A percentile compares a stretch with the other conserved stretches of the same genome.
phyloP scores from a whole-genome alignment of 345 rosid species.

The Garcia nutans region DNA sequence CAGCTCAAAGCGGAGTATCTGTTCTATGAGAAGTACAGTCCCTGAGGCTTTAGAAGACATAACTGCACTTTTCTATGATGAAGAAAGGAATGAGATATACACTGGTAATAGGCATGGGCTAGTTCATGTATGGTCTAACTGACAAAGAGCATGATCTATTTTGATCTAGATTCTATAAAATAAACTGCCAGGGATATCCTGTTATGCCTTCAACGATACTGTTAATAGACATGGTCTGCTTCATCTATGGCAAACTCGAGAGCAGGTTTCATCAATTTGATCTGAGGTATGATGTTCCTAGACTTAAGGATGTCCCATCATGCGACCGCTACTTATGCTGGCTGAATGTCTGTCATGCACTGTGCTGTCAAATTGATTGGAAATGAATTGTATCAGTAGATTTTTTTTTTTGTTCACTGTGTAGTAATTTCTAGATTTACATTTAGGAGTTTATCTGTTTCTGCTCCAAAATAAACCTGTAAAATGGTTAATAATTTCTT shows the following conservation, averaged over 20 bases:
- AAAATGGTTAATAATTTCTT: too few relatives aligned
- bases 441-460: too few relatives aligned
- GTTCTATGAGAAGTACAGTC: slow-evolving; percentile 50
- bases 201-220: slow-evolving; percentile 45
- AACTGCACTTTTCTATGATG: slow-evolving; percentile 85
- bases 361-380: too few relatives aligned
- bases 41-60: slow-evolving; percentile 87
- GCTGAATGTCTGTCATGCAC: too few relatives aligned
- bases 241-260: slow-evolving; percentile 65
- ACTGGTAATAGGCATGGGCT: slow-evolving; percentile 80
- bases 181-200: background rate
- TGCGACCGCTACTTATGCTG: too few relatives aligned
- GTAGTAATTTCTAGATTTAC: too few relatives aligned
- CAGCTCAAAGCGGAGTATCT: slow-evolving; percentile 35
- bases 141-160: slow-evolving; percentile 13
- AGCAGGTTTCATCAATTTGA: background rate
- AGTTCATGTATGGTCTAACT: slow-evolving; percentile 92
- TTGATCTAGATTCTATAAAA: background rate
- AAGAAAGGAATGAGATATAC: slow-evolving; percentile 92
- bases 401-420: too few relatives aligned
- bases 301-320: too few relatives aligned
- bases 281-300: background rate
- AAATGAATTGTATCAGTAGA: too few relatives aligned
- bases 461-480: too few relatives aligned
- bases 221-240: slow-evolving; percentile 64